These are phyloP conservation scores for Kwoniella bestiolae DNA, from an alignment of 768 basidiomycete species.

Conservation along the genomic window DNA sequence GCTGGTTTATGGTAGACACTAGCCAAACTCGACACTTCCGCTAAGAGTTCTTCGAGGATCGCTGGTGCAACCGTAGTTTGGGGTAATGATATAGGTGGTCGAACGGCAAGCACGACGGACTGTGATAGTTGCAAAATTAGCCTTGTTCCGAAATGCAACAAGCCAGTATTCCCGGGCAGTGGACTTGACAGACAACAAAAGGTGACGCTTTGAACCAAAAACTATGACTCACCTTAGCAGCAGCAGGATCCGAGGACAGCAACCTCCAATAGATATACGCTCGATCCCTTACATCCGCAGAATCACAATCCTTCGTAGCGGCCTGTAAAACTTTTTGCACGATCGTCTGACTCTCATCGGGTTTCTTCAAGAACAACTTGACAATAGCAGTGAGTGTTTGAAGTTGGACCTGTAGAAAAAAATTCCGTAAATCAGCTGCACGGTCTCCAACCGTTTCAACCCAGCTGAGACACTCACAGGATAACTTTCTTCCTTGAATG, in stretches of 20 bases:
- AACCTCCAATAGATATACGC: slow-evolving; percentile 99
- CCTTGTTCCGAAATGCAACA: not conserved
- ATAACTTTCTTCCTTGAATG: slow-evolving; percentile 91
- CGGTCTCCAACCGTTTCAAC: not conserved
- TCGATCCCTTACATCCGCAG: slow-evolving; percentile 91
- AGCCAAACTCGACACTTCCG: slow-evolving; percentile 84
- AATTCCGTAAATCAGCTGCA: not conserved
- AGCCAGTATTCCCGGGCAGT: no score
- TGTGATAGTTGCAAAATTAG: slow-evolving; percentile 42
- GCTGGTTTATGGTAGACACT: slow-evolving; percentile 98
- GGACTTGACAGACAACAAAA: no score
- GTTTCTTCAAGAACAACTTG: slow-evolving; percentile 93
- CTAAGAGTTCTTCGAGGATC: slow-evolving; percentile 85
- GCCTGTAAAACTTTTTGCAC: slow-evolving; percentile 91
- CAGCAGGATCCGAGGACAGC: slow-evolving; percentile 89
- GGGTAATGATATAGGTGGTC: slow-evolving; percentile 91
- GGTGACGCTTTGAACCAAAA: no score
- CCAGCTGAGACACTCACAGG: slow-evolving; percentile 63
- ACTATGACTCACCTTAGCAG: slow-evolving; percentile 76
- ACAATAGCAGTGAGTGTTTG: slow-evolving; percentile 86
- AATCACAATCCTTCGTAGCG: slow-evolving; percentile 96
- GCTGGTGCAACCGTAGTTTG: slow-evolving; percentile 86
- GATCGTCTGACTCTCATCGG: slow-evolving; percentile 86
- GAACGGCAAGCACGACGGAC: slow-evolving; percentile 85
- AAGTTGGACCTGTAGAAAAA: slow-evolving; percentile 62